phyloP scores from a whole-genome alignment of 768 basidiomycete species.

The Collybiopsis luxurians region DNA sequence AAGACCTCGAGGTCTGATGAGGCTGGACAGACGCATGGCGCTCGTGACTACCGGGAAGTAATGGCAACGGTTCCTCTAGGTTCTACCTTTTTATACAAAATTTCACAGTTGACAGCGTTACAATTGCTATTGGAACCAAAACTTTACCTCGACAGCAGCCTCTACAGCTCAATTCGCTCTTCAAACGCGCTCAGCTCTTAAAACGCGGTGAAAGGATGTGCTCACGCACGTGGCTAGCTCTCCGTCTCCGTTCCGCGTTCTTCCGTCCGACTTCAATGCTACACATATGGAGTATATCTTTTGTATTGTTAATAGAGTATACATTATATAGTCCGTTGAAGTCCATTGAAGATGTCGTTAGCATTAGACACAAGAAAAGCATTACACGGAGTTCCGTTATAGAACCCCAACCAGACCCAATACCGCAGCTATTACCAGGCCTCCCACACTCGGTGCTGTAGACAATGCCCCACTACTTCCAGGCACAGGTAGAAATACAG shows the following conservation, averaged over 20 bases:
- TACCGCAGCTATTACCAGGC: background rate
- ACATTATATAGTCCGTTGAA: background rate
- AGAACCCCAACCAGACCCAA: background rate
- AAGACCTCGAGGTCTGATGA: background rate
- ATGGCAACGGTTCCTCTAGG: background rate
- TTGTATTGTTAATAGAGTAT: background rate
- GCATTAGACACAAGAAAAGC: background rate
- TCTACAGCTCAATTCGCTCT: background rate
- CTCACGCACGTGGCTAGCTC: too few species aligned
- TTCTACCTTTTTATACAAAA: background rate
- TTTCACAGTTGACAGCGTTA: background rate
- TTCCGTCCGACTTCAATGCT: background rate
- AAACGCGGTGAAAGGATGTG: background rate
- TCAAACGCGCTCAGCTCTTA: background rate
- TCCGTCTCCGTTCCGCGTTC: too few species aligned
- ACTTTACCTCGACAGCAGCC: slow-evolving; percentile 4
- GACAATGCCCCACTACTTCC: slow-evolving; percentile 33
- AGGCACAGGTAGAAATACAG: slow-evolving; percentile 59
- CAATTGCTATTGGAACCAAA: background rate
- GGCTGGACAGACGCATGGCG: background rate
- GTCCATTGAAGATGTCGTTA: background rate
- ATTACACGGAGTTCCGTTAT: background rate
- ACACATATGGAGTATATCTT: background rate
- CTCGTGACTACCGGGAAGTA: background rate
- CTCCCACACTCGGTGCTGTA: slow-evolving; percentile 4